Evolutionary conservation across 139 green algal genomes (phyloP), one percentile per base, ranked within the genome.

Genomic region (Marvania coccoides): DNA sequence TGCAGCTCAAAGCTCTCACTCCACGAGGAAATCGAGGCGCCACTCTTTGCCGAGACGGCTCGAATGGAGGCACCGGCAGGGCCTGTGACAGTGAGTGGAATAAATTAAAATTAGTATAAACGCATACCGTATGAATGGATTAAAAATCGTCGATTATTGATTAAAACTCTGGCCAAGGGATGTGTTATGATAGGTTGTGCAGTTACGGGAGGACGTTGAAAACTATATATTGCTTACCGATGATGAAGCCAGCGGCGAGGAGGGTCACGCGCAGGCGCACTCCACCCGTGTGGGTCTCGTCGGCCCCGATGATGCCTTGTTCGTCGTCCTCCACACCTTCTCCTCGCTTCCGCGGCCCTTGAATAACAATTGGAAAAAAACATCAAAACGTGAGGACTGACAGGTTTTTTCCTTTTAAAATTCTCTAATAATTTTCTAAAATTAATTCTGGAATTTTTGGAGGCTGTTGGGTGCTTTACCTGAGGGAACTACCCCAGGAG

Each of bases 211-310:
- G n/a, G n/a, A n/a, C n/a, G n/a, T n/a, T n/a, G n/a, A n/a, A n/a
- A n/a, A n/a, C n/a, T n/a, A n/a, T n/a, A n/a, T n/a, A n/a, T n/a
- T n/a, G n/a, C n/a, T n/a, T 19, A 85, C 42, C 89, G 35, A 95
- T 95, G 33, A 96, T 72, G 46, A 96, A 97, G 40, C 90, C 90
- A 13, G 91, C 87, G 4, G 90, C 91, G 53, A 97, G 88, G 5
- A 97, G 80, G 1, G 87, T 95, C 55, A 97, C 77, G 38, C 81
- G 69, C 68, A 97, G 61, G 30, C 76, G 62, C 3, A 81, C 75
- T 38, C 77, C 73, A 31, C 86, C 85, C 28, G 35, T 73, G 6
- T 58, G 3, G 1, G 73, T 63, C n/a, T 63, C 45, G 13, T 91
- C 77, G 2, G 78, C 81, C n/a, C 33, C 65, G 0, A 93, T 45